Evolutionary conservation across 306 rosid genomes (phyloP).

Genomic region (Lupinus albus): DNA sequence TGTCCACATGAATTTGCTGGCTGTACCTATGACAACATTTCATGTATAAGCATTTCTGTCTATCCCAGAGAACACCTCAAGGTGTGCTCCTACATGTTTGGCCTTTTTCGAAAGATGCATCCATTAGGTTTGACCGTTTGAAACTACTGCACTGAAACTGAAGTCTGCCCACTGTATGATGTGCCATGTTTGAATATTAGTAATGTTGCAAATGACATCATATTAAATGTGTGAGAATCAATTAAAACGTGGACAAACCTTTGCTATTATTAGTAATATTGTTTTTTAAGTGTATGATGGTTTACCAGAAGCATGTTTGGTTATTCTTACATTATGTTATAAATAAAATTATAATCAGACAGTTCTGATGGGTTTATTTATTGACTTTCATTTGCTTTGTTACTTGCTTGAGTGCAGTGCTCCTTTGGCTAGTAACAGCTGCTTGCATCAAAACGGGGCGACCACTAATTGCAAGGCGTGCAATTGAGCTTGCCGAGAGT

Average conservation of each 20-base stretch:
- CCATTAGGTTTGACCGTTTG: too few species aligned
- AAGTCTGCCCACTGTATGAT: neutral
- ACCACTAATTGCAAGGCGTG: slow-evolving; percentile 83
- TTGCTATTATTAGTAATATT: neutral
- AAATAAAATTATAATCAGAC: neutral
- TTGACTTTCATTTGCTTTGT: slow-evolving; percentile 20
- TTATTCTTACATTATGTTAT: neutral
- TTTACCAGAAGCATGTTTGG: neutral
- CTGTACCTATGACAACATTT: neutral
- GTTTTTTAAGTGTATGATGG: neutral
- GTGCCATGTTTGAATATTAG: neutral
- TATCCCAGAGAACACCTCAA: neutral
- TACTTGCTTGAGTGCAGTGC: slow-evolving; percentile 59
- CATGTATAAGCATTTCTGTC: neutral
- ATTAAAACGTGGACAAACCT: neutral
- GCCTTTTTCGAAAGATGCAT: neutral
- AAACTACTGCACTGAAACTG: neutral
- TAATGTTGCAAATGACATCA: neutral
- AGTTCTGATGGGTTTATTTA: slow-evolving; percentile 24
- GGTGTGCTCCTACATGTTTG: slow-evolving; percentile 8
- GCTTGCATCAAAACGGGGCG: slow-evolving; percentile 91
- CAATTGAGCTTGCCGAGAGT: slow-evolving; percentile 86
- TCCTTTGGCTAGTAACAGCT: slow-evolving; percentile 83
- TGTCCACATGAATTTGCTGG: neutral
- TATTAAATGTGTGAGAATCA: neutral